Percentiles rank a stretch among this genome's conserved stretches.
Evolutionary conservation across 176 grass and related monocot genomes (phyloP).

Genomic region (Musa troglodytarum): DNA sequence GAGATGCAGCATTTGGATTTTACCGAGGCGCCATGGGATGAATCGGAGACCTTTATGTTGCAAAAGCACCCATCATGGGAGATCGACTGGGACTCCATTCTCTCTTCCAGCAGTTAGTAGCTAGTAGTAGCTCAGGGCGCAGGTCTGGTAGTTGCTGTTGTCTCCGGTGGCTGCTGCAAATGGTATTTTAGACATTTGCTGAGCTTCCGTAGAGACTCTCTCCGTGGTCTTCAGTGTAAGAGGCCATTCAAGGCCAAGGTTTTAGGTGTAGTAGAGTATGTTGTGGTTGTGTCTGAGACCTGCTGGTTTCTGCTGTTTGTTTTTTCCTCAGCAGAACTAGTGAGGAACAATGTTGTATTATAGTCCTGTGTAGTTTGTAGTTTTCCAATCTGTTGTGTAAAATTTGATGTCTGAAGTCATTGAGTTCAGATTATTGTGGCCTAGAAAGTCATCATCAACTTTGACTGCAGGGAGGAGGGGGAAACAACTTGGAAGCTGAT

Average conservation of each 20-base stretch:
- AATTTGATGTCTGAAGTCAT: no score
- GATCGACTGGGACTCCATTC: constrained; percentile 97
- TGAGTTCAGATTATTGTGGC: no score
- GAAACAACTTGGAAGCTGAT: no score
- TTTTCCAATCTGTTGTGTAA: no score
- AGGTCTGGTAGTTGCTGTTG: background rate
- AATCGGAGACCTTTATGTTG: constrained; percentile 73
- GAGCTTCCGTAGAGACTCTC: constrained; percentile 21
- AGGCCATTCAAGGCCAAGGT: background rate
- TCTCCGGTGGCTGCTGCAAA: constrained; percentile 23
- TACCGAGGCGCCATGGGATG: constrained; percentile 89
- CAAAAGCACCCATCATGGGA: constrained; percentile 87
- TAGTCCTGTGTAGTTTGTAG: background rate
- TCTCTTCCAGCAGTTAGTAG: constrained; percentile 36
- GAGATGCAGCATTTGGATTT: constrained; percentile 93
- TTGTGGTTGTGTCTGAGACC: background rate
- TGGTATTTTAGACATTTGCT: constrained; percentile 95
- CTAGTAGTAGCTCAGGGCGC: background rate
- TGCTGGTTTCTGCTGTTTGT: constrained; percentile 3
- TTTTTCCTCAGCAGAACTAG: background rate
- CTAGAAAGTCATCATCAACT: no score
- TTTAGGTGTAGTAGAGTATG: background rate
- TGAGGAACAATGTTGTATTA: background rate
- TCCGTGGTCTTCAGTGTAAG: constrained; percentile 2
- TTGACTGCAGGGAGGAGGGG: no score